phyloP scores from a whole-genome alignment of 129 eudicot genomes.

The Flaveria brownii region DNA sequence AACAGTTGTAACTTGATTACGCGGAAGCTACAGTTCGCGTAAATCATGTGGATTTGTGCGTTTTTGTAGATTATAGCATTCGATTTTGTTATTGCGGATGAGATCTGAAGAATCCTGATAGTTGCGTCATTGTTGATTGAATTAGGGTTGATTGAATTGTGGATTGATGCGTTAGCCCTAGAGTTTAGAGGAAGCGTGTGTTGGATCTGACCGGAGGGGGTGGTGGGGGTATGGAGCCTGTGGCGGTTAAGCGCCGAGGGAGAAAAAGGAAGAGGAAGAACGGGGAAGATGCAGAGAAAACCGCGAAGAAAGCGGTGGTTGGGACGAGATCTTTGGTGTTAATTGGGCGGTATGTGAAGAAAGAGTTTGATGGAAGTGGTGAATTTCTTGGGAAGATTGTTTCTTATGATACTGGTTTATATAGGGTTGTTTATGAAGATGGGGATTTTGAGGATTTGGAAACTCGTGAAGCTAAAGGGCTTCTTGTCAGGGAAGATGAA shows the following conservation, averaged over 20 bases:
- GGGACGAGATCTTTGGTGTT: slow-evolving; percentile 47
- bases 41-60: neutral
- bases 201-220: slow-evolving; percentile 37
- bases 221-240: slow-evolving; percentile 51
- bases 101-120: slow-evolving; percentile 33
- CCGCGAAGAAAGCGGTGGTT: slow-evolving; percentile 30
- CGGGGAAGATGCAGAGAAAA: slow-evolving; percentile 38
- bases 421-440: slow-evolving; percentile 87
- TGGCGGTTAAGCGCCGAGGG: slow-evolving; percentile 65
- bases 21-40: neutral
- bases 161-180: slow-evolving; percentile 5
- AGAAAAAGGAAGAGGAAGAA: slow-evolving; percentile 60
- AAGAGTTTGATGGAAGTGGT: slow-evolving; percentile 75
- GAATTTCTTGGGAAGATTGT: slow-evolving; percentile 70
- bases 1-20: slow-evolving; percentile 14
- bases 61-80: neutral
- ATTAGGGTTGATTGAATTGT: slow-evolving; percentile 34
- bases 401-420: slow-evolving; percentile 69
- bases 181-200: slow-evolving; percentile 26
- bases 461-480: slow-evolving; percentile 56
- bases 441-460: slow-evolving; percentile 95
- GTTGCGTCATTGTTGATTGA: slow-evolving; percentile 22
- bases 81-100: slow-evolving; percentile 16
- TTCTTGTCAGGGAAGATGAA: slow-evolving; percentile 46
- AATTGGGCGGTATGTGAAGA: slow-evolving; percentile 75